phyloP scores from a whole-genome alignment of 2,329 filamentous ascomycete species.

The Verticillium tricorpus region DNA sequence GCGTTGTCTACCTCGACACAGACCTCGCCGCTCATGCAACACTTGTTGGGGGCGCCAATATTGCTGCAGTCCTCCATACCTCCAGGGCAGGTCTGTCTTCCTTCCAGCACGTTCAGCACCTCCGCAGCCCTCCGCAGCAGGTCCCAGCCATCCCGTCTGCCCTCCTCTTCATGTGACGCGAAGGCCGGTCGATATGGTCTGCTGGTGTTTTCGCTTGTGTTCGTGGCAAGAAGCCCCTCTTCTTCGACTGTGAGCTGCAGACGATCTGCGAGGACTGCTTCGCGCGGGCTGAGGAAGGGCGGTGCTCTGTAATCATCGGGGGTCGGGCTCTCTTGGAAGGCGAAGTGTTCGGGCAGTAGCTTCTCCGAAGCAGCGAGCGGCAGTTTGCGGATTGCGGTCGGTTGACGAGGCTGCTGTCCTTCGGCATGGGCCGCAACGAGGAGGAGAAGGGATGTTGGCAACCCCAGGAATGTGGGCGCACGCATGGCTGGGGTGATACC shows the following conservation, averaged over 20 bases:
- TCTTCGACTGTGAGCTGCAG: constrained; percentile 23
- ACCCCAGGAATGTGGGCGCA: constrained; percentile 27
- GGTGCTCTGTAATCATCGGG: constrained; percentile 15
- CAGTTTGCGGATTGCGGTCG: constrained; percentile 69
- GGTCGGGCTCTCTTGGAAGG: constrained; percentile 30
- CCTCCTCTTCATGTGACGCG: constrained; percentile 37
- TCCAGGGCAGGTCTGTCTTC: constrained; percentile 62
- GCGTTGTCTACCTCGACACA: constrained; percentile 63
- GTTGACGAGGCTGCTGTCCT: constrained; percentile 29
- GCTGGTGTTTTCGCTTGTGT: constrained; percentile 7
- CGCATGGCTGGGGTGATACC: constrained; percentile 28
- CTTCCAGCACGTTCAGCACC: constrained; percentile 43
- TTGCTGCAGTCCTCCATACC: constrained; percentile 61
- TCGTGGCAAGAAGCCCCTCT: constrained; percentile 9
- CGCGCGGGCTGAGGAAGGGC: constrained; percentile 16
- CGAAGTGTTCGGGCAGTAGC: constrained; percentile 65
- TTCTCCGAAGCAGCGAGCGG: constrained; percentile 66
- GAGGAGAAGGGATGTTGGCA: constrained; percentile 41
- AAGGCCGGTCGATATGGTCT: constrained; percentile 44
- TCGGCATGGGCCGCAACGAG: constrained; percentile 35
- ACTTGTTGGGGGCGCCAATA: constrained; percentile 66
- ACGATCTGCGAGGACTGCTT: constrained; percentile 24
- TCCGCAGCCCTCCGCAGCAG: constrained; percentile 40
- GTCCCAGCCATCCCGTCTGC: constrained; percentile 15
- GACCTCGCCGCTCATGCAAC: constrained; percentile 61